Conservation (phyloP, 306 rosid genomes). For the Cucurbita argyrosperma region DNA sequence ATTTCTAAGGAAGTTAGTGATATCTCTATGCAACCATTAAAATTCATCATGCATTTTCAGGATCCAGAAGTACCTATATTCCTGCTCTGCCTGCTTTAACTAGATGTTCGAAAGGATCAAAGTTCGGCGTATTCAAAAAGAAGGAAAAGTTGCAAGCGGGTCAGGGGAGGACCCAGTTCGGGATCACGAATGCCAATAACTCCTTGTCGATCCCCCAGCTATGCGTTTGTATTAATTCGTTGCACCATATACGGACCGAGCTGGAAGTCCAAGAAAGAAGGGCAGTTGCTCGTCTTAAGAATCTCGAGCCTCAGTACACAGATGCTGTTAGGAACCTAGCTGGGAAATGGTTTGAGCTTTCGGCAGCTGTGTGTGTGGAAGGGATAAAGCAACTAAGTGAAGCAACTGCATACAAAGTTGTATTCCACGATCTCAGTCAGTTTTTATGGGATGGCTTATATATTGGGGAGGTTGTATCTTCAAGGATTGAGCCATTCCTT, state of each 20-base stretch:
- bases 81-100: conserved; percentile 82
- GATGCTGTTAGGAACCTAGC: conserved; percentile 21
- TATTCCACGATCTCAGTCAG: conserved; percentile 53
- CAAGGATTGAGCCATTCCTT: conserved; percentile 73
- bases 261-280: conserved; percentile 59
- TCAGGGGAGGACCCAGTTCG: conserved; percentile 50
- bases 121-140: conserved; percentile 56
- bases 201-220: conserved; percentile 51
- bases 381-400: conserved; percentile 67
- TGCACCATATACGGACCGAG: conserved; percentile 71
- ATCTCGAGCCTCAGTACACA: conserved; percentile 19
- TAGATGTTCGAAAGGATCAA: conserved; percentile 64
- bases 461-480: conserved; percentile 41
- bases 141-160: conserved; percentile 46
- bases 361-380: conserved; percentile 51
- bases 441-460: conserved; percentile 75
- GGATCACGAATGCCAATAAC: conserved; percentile 30
- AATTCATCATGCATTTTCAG: conserved; percentile 27
- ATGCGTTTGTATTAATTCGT: conserved; percentile 67
- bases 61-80: conserved; percentile 38
- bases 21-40: neutral
- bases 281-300: conserved; percentile 42
- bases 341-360: conserved; percentile 51
- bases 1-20: neutral
- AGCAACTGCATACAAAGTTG: conserved; percentile 51